Conservation (phyloP, 148 eudicot genomes). For the Spergularia bocconei region DNA sequence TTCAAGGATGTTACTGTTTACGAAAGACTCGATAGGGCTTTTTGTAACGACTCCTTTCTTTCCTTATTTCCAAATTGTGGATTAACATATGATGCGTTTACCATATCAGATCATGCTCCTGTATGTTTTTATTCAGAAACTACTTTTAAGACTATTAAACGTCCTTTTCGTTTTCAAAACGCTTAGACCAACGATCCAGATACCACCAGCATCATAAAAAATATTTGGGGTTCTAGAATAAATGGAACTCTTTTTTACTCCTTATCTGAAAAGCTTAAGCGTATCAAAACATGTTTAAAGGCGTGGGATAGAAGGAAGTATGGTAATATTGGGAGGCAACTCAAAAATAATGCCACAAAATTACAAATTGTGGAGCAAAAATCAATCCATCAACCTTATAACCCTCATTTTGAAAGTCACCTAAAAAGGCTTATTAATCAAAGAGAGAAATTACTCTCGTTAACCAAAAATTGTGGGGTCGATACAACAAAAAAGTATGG, state of each 20-base stretch:
- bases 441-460: not conserved
- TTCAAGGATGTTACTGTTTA: no score
- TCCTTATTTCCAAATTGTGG: no score
- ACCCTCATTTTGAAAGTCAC: not conserved
- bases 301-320: not conserved
- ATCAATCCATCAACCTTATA: not conserved
- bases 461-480: not conserved
- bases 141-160: no score
- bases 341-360: not conserved
- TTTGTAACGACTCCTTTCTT: no score
- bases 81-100: no score
- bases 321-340: not conserved
- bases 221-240: not conserved
- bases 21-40: no score
- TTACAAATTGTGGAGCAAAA: not conserved
- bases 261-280: not conserved
- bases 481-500: not conserved
- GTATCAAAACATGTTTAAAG: not conserved
- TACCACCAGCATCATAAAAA: not conserved
- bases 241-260: not conserved
- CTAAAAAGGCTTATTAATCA: not conserved
- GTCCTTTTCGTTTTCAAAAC: not conserved
- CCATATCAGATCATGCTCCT: no score
- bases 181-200: not conserved
- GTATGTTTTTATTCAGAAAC: no score